Evolutionary conservation across 768 basidiomycete species (phyloP).

Genomic region (Pholiota conissans): DNA sequence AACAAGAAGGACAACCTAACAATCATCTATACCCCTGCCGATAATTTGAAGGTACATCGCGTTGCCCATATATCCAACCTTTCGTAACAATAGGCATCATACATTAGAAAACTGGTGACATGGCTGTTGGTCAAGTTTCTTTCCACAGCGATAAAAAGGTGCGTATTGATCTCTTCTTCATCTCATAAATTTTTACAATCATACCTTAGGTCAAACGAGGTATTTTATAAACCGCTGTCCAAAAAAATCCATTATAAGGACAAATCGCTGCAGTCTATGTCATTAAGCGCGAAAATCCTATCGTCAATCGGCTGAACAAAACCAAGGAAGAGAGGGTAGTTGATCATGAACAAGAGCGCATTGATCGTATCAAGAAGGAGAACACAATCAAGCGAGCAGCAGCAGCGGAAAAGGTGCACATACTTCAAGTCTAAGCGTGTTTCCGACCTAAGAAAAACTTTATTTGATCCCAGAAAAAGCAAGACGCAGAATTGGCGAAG

Average conservation of each 20-base stretch:
- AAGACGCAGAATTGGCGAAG: conserved; percentile 72
- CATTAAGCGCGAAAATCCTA: conserved; percentile 76
- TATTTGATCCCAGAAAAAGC: conserved; percentile 73
- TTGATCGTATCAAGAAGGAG: conserved; percentile 81
- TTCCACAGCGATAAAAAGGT: conserved; percentile 92
- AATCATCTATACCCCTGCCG: conserved; percentile 90
- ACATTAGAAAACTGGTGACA: conserved; percentile 90
- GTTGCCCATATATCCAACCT: background rate
- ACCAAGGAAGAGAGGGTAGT: conserved; percentile 84
- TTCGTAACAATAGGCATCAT: background rate
- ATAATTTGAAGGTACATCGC: conserved; percentile 84
- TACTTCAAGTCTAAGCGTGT: too few species aligned
- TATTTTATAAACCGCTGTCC: conserved; percentile 32
- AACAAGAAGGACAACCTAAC: conserved; percentile 96
- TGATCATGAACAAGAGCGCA: conserved; percentile 87
- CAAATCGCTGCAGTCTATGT: conserved; percentile 65
- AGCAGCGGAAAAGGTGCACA: conserved; percentile 71
- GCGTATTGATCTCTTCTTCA: conserved; percentile 16
- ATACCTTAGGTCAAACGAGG: conserved; percentile 73
- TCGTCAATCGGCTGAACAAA: conserved; percentile 93
- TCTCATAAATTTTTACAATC: background rate
- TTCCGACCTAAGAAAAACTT: too few species aligned
- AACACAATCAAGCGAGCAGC: conserved; percentile 59
- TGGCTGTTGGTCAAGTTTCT: conserved; percentile 95
- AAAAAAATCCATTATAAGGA: too few species aligned